These are phyloP conservation scores for Citrus australasica DNA, from an alignment of 345 rosid species.

Conservation along the genomic window DNA sequence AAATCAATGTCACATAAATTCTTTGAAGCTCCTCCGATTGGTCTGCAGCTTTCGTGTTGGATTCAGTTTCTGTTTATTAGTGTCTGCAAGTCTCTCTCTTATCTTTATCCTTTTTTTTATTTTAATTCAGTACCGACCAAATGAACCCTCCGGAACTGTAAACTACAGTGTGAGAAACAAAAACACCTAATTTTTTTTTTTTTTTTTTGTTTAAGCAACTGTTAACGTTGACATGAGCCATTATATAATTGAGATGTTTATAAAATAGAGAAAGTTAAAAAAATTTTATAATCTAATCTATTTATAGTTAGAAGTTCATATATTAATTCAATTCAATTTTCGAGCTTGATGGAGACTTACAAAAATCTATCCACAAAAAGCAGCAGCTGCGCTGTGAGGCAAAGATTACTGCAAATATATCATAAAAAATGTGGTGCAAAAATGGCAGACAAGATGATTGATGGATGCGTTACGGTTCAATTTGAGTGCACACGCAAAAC, in stretches of 20 bases:
- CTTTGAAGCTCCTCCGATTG: neutral
- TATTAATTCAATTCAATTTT: neutral
- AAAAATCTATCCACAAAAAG: too few species aligned
- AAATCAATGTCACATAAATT: neutral
- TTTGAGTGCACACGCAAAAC: neutral
- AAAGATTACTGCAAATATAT: neutral
- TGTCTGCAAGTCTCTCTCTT: neutral
- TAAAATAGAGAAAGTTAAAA: too few species aligned
- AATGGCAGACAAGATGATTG: neutral
- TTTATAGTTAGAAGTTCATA: neutral
- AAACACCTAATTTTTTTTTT: rapidly evolving
- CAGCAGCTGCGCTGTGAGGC: neutral
- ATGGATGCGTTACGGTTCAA: neutral
- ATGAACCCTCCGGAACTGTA: too few species aligned
- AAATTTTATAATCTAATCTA: rapidly evolving
- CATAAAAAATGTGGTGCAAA: neutral
- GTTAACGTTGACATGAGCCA: too few species aligned
- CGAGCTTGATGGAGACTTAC: neutral
- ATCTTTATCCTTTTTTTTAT: neutral
- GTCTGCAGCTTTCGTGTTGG: neutral
- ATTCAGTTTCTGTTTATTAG: neutral
- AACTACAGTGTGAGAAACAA: too few species aligned
- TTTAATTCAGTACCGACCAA: too few species aligned
- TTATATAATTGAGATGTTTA: too few species aligned
- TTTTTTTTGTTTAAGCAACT: too few species aligned